Percentiles rank a stretch among this genome's conserved stretches.
These are phyloP conservation scores for Botrytis porri DNA, from an alignment of 2,329 filamentous ascomycete species.

Conservation along the genomic window DNA sequence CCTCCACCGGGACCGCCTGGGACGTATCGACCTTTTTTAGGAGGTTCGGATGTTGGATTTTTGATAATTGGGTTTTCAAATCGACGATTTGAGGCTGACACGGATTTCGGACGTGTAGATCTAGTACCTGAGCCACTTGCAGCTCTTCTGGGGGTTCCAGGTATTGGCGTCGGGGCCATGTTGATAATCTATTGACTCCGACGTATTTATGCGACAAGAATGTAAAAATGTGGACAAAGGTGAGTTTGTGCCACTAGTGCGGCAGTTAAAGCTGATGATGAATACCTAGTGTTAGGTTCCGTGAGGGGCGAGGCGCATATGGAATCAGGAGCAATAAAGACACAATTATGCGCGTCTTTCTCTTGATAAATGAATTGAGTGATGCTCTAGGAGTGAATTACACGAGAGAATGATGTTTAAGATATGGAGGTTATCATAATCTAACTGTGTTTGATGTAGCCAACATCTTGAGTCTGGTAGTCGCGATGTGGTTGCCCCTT, in stretches of 20 bases:
- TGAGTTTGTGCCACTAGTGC: constrained; percentile 11
- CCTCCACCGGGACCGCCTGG: constrained; percentile 85
- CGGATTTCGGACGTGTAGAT: constrained; percentile 31
- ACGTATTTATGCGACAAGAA: constrained; percentile 10
- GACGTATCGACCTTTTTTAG: constrained; percentile 73
- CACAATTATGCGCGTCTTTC: constrained; percentile 19
- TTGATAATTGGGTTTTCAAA: constrained; percentile 31
- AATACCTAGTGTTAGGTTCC: neutral
- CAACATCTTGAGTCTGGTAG: constrained; percentile 17
- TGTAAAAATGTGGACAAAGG: constrained; percentile 16
- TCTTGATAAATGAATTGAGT: neutral
- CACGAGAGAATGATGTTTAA: constrained; percentile 5
- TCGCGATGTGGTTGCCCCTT: constrained; percentile 20
- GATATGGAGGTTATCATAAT: neutral
- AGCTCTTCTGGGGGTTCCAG: constrained; percentile 19
- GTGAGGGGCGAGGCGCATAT: constrained; percentile 21
- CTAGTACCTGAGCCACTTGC: constrained; percentile 19
- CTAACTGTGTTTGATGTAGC: neutral
- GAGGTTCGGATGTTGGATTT: constrained; percentile 38
- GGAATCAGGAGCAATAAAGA: constrained; percentile 11
- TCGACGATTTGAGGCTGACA: constrained; percentile 23
- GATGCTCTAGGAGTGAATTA: constrained; percentile 8
- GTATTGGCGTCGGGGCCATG: constrained; percentile 19
- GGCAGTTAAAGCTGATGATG: constrained; percentile 12
- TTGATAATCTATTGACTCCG: constrained; percentile 10